phyloP scores from a whole-genome alignment of 257 asterid species.

The Solanum commersonii region DNA sequence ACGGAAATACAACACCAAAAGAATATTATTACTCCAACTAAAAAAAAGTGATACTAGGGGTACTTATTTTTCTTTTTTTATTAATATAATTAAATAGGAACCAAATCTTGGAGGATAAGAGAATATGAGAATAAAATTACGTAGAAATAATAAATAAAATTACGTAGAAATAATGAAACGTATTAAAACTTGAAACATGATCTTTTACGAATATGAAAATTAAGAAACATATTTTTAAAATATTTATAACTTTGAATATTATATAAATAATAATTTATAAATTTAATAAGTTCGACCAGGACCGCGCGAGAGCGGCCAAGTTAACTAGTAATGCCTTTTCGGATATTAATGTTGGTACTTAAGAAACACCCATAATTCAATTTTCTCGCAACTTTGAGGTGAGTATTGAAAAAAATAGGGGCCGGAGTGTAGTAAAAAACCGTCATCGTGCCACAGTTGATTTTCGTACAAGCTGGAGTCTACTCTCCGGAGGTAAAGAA shows the following conservation, averaged over 20 bases:
- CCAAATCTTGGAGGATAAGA: not conserved
- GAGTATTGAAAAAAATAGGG: not conserved
- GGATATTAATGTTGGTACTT: too few species aligned
- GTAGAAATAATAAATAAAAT: too few species aligned
- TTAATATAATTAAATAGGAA: not conserved
- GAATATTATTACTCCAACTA: not conserved
- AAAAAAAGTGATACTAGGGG: not conserved
- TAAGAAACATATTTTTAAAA: not conserved
- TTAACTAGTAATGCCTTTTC: not conserved
- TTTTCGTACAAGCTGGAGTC: not conserved
- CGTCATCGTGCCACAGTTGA: not conserved
- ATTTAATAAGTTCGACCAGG: too few species aligned
- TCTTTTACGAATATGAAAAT: not conserved
- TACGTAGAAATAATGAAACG: not conserved
- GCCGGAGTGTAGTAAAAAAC: not conserved
- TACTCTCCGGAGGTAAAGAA: not conserved
- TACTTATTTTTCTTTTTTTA: not conserved
- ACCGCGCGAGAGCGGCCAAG: not conserved
- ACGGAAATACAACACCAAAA: not conserved
- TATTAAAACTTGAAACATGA: not conserved
- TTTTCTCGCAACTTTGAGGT: too few species aligned
- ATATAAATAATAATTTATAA: too few species aligned
- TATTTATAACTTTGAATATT: too few species aligned
- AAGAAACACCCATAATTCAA: too few species aligned
- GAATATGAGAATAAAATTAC: not conserved